These are phyloP conservation scores for Elsinoe arachidis DNA, from an alignment of 2,329 filamentous ascomycete species.

Conservation along the genomic window DNA sequence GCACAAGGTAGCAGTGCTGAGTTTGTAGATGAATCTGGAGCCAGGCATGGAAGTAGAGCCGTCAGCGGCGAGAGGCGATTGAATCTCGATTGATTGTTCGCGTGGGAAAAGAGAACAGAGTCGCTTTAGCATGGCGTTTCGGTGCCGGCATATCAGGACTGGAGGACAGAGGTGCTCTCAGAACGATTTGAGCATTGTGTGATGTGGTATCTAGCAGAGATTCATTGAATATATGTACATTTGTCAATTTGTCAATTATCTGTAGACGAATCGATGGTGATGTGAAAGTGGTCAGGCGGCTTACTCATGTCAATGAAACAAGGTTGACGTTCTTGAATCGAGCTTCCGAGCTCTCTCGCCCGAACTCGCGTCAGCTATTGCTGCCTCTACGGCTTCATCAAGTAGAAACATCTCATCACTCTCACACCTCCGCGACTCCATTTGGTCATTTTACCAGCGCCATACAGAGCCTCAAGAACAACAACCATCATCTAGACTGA, in stretches of 20 bases:
- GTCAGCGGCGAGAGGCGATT: slow-evolving; percentile 3
- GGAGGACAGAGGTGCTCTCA: background rate
- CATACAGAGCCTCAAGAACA: background rate
- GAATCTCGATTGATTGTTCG: background rate
- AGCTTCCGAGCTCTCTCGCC: slow-evolving; percentile 5
- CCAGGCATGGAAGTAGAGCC: background rate
- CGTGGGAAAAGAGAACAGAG: background rate
- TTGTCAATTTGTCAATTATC: background rate
- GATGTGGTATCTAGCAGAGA: background rate
- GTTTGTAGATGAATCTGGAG: slow-evolving; percentile 5
- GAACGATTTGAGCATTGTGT: background rate
- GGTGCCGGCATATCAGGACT: background rate
- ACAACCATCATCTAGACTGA: background rate
- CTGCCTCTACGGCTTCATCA: slow-evolving; percentile 10
- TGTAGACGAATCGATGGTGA: background rate
- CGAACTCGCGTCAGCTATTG: slow-evolving; percentile 12
- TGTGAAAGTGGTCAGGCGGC: background rate
- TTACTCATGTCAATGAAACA: background rate
- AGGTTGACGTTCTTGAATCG: slow-evolving; percentile 3
- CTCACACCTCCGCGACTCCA: slow-evolving; percentile 13
- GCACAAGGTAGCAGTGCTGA: slow-evolving; percentile 16
- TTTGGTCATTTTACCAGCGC: background rate
- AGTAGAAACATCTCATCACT: background rate
- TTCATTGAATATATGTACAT: background rate
- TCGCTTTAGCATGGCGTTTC: slow-evolving; percentile 9